Conservation (phyloP, 1,284 basidiomycete species). For the Rhodofomes roseus region DNA sequence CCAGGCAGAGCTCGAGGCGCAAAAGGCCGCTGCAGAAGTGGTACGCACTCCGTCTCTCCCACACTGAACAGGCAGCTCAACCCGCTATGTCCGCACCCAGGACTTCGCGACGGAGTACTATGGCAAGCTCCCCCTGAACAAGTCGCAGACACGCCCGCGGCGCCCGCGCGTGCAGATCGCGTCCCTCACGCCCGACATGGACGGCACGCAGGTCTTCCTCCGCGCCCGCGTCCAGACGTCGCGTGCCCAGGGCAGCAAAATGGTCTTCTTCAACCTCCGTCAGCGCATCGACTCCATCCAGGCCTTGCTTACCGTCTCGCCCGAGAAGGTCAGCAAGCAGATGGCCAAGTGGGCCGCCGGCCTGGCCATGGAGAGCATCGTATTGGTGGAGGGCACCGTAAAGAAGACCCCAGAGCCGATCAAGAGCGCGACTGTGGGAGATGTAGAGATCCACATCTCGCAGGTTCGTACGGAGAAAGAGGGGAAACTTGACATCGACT, state of each 20-base stretch:
- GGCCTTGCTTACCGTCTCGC: slow-evolving; percentile 75
- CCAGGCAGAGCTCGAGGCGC: slow-evolving; percentile 72
- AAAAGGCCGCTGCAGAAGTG: slow-evolving; percentile 71
- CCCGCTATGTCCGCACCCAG: slow-evolving; percentile 32
- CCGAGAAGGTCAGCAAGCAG: slow-evolving; percentile 89
- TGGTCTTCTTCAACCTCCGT: slow-evolving; percentile 92
- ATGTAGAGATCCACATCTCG: slow-evolving; percentile 85
- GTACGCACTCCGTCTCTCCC: slow-evolving; percentile 33
- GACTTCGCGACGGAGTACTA: slow-evolving; percentile 88
- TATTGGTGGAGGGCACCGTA: slow-evolving; percentile 83
- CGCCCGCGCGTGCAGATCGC: slow-evolving; percentile 56
- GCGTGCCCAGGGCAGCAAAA: slow-evolving; percentile 89
- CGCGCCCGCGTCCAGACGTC: slow-evolving; percentile 92
- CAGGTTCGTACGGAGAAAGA: slow-evolving; percentile 50
- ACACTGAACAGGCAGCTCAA: slow-evolving; percentile 1
- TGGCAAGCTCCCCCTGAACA: slow-evolving; percentile 88
- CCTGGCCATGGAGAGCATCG: slow-evolving; percentile 86
- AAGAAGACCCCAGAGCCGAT: slow-evolving; percentile 84
- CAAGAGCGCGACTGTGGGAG: slow-evolving; percentile 86
- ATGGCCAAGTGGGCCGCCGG: slow-evolving; percentile 94
- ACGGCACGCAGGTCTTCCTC: slow-evolving; percentile 81
- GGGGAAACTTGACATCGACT: background rate
- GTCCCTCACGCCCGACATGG: slow-evolving; percentile 60
- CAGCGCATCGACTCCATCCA: slow-evolving; percentile 91
- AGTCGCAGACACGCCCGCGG: slow-evolving; percentile 75